A percentile compares a stretch with the other conserved stretches of the same genome.
Conservation (phyloP, 2,329 filamentous ascomycete species). For the Alternaria hordeiaustralica region DNA sequence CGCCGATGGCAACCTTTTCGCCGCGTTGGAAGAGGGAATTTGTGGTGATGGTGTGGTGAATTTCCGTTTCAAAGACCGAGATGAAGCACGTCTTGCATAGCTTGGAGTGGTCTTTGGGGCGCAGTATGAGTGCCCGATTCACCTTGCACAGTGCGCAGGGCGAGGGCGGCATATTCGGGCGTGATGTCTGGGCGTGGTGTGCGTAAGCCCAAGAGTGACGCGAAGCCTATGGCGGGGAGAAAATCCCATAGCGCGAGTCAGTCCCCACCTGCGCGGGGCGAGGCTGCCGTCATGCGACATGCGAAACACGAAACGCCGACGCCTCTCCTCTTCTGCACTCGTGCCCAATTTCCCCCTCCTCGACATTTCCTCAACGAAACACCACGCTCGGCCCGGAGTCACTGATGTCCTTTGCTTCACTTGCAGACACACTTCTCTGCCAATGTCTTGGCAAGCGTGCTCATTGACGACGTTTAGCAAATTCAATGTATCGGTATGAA, state of each 20-base stretch:
- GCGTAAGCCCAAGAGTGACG: slow-evolving; percentile 1
- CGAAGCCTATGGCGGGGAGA: background rate
- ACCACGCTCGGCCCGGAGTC: background rate
- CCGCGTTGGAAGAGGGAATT: slow-evolving; percentile 82
- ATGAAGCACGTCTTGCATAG: slow-evolving; percentile 92
- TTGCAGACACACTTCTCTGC: background rate
- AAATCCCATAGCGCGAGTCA: background rate
- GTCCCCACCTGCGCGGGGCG: background rate
- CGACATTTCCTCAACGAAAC: background rate
- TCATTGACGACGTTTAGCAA: background rate
- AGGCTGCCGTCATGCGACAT: background rate
- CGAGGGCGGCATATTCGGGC: slow-evolving; percentile 71
- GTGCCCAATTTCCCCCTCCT: background rate
- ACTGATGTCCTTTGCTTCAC: background rate
- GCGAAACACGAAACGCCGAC: background rate
- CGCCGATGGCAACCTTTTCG: slow-evolving; percentile 90
- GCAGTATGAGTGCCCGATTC: slow-evolving; percentile 83
- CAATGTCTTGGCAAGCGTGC: background rate
- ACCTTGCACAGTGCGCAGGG: slow-evolving; percentile 78
- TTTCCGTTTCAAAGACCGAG: slow-evolving; percentile 84
- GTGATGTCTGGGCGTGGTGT: background rate
- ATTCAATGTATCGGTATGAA: background rate
- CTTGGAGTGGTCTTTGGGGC: slow-evolving; percentile 93
- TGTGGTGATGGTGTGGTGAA: slow-evolving; percentile 87
- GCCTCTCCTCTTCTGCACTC: background rate